Percentiles rank a stretch among this genome's conserved stretches.
These are phyloP conservation scores for Fonsecaea erecta DNA, from an alignment of 2,329 filamentous ascomycete species.

Conservation along the genomic window DNA sequence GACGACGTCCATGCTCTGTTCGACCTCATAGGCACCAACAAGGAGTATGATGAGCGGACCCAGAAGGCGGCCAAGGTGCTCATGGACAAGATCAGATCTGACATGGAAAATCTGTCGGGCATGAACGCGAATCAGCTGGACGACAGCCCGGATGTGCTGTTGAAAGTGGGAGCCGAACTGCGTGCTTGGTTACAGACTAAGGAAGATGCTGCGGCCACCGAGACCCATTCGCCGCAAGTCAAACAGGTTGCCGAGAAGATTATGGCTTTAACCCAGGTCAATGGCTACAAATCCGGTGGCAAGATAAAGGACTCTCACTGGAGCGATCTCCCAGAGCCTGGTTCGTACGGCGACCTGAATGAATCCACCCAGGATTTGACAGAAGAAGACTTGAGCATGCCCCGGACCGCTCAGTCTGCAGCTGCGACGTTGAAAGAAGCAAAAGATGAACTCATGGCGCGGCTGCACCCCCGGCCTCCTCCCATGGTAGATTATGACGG, in stretches of 20 bases:
- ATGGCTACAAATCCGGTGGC: conserved; percentile 49
- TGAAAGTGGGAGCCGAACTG: conserved; percentile 42
- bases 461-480: conserved; percentile 46
- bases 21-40: conserved; percentile 38
- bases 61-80: conserved; percentile 53
- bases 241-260: conserved; percentile 36
- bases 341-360: conserved; percentile 47
- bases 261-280: conserved; percentile 42
- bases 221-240: conserved; percentile 2
- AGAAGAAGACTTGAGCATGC: conserved; percentile 53
- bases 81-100: conserved; percentile 54
- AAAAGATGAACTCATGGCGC: conserved; percentile 57
- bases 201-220: conserved; percentile 1
- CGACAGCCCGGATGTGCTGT: conserved; percentile 39
- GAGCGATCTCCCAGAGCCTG: conserved; percentile 51
- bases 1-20: conserved; percentile 40
- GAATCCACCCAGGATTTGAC: conserved; percentile 47
- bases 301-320: conserved; percentile 48
- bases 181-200: conserved; percentile 31
- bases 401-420: conserved; percentile 53
- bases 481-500: conserved; percentile 44
- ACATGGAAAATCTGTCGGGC: conserved; percentile 51
- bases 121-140: conserved; percentile 37
- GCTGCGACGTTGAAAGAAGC: conserved; percentile 57
- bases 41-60: conserved; percentile 30